A percentile compares a stretch with the other conserved stretches of the same genome.
Conservation (phyloP, 2,329 filamentous ascomycete genomes). For the Pestalotiopsis sp. region DNA sequence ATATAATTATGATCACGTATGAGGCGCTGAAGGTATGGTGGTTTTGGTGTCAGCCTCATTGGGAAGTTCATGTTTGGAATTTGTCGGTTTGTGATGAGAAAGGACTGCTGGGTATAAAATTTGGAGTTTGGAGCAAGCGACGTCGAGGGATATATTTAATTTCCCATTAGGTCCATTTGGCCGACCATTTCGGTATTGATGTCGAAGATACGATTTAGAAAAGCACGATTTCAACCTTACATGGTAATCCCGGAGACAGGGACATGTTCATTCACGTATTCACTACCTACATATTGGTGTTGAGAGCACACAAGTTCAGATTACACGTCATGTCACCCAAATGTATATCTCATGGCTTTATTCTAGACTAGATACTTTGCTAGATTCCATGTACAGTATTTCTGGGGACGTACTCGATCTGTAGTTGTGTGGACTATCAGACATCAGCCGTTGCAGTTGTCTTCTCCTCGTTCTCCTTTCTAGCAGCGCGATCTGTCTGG, state of each 20-base stretch:
- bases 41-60: not conserved
- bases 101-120: not conserved
- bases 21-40: not conserved
- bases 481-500: conserved; percentile 26
- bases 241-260: not conserved
- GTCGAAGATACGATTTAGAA: not conserved
- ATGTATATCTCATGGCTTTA: too few relatives aligned
- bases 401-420: not conserved
- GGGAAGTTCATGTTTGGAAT: not conserved
- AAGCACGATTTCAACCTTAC: not conserved
- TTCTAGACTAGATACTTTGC: too few relatives aligned
- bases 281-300: too few relatives aligned
- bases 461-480: not conserved
- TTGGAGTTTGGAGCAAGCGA: not conserved
- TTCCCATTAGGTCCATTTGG: not conserved
- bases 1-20: not conserved
- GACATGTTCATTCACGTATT: not conserved
- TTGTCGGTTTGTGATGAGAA: not conserved
- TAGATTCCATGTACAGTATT: not conserved
- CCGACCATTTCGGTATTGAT: not conserved
- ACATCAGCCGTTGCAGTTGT: not conserved
- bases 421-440: not conserved
- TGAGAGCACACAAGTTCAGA: too few relatives aligned
- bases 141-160: not conserved
- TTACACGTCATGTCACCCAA: too few relatives aligned